These are phyloP conservation scores for Cyberlindnera japonica DNA, from an alignment of 805 yeast genomes.

Conservation along the genomic window DNA sequence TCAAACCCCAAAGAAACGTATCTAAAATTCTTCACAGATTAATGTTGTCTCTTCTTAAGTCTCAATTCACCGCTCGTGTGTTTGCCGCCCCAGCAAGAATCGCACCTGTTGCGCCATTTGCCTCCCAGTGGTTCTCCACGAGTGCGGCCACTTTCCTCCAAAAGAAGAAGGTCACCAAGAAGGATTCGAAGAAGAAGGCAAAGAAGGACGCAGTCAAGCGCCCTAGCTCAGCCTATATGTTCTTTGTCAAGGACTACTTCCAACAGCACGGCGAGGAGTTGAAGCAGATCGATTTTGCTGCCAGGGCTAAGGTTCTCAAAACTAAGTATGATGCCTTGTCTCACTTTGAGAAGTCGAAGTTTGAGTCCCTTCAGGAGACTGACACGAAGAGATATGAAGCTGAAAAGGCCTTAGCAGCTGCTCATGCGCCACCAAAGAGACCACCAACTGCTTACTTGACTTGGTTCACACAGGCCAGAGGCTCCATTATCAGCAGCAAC, in stretches of 20 bases:
- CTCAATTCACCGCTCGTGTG: slow-evolving; percentile 3
- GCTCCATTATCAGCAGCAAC: slow-evolving; percentile 8
- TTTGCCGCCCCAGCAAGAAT: neutral
- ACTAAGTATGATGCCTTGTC: slow-evolving; percentile 16
- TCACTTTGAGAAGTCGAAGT: slow-evolving; percentile 14
- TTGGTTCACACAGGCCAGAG: slow-evolving; percentile 17
- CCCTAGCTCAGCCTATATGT: slow-evolving; percentile 10
- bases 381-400: slow-evolving; percentile 16
- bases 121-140: slow-evolving; percentile 11
- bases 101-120: slow-evolving; percentile 1
- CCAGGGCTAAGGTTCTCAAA: slow-evolving; percentile 11
- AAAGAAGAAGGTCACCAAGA: slow-evolving; percentile 9
- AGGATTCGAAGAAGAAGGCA: slow-evolving; percentile 10
- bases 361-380: slow-evolving; percentile 6
- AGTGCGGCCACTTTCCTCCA: slow-evolving; percentile 1
- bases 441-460: slow-evolving; percentile 18
- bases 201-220: slow-evolving; percentile 13
- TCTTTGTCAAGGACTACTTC: slow-evolving; percentile 16
- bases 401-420: slow-evolving; percentile 17
- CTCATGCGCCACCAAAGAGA: slow-evolving; percentile 25
- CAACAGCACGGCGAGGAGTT: slow-evolving; percentile 12
- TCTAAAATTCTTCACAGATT: neutral
- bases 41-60: slow-evolving; percentile 11
- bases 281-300: slow-evolving; percentile 12
- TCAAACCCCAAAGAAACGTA: no score